Evolutionary conservation across 495 filamentous ascomycete genomes (phyloP), one percentile per base, ranked within the genome.

Genomic region (Jackrogersella multiformis): DNA sequence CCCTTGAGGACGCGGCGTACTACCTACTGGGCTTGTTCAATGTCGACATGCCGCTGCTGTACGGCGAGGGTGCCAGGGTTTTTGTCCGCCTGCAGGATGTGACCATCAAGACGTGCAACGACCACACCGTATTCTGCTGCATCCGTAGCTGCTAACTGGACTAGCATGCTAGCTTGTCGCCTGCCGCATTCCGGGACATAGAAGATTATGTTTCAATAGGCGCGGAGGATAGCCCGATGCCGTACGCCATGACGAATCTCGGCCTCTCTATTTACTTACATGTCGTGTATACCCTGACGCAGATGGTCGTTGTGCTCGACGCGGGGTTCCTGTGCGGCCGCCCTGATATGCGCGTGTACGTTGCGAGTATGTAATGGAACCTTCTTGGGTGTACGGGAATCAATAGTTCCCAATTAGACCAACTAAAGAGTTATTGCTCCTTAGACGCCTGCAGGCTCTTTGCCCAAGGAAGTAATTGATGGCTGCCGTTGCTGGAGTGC

Each of bases 1-100:
- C 66, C 23, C 35, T 65, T 0, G 74, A 77, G 42, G 74, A 77
- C 61, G 38, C 38, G 6, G 75, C 75, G 2, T 77, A 77, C 41
- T 73, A 66, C 36, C 57, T 76, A 5, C 28, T 77, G 36, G 74
- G 75, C 4, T 45, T 77, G 30, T 76, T 77, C 60, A 68, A 70
- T 21, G 66, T 76, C 7, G 62, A 73, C 21, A 69, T 77, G 56
- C 72, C 75, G 1, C 54, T 74, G 15, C 46, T 72, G 7, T 77
- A 76, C 32, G 74, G 74, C 32, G 74, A 77, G 46, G 74, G 75
- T 12, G 1, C 35, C 1, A 73, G 71, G 36, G 72, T 74, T 5
- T 75, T 76, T 69, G 18, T 56, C 4, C 55, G 74, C 0, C 60
- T 77, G 1, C 70, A 77, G 44, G 60, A 76, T 23, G 73, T 73